Conservation (phyloP, 805 yeast genomes). For the Lachancea quebecensis region DNA sequence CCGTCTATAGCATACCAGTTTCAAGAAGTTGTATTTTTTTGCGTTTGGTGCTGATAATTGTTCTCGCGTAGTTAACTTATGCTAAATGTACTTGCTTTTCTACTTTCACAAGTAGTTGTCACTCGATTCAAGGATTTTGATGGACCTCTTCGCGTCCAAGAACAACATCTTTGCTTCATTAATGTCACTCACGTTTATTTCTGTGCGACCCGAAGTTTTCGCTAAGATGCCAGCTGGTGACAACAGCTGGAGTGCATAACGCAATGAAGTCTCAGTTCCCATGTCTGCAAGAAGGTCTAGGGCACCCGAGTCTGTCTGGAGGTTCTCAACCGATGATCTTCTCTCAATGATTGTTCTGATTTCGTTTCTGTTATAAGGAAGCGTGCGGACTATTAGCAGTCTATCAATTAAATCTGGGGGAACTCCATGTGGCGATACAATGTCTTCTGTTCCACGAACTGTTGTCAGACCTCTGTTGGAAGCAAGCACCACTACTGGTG, state of each 20-base stretch:
- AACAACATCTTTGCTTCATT: constrained; percentile 79
- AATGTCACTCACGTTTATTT: constrained; percentile 61
- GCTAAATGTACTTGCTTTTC: not conserved
- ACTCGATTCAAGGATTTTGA: constrained; percentile 47
- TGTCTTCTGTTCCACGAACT: constrained; percentile 83
- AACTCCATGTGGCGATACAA: constrained; percentile 88
- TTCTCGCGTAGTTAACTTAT: too few species aligned
- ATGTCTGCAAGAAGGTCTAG: constrained; percentile 64
- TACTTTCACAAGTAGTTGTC: constrained; percentile 30
- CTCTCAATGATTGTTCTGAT: constrained; percentile 74
- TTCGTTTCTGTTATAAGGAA: constrained; percentile 81
- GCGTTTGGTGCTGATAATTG: not conserved
- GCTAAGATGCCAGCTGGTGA: constrained; percentile 87
- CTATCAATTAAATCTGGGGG: constrained; percentile 94
- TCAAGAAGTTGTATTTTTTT: too few species aligned
- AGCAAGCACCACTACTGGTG: constrained; percentile 93
- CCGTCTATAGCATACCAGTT: not conserved
- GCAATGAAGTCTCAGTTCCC: constrained; percentile 73
- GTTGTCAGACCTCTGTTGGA: constrained; percentile 92
- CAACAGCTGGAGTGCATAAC: constrained; percentile 86
- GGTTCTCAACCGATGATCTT: constrained; percentile 71
- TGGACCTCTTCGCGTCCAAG: constrained; percentile 79
- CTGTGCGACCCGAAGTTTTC: constrained; percentile 61
- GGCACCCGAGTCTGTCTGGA: constrained; percentile 61
- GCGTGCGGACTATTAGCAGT: constrained; percentile 82